phyloP scores from a whole-genome alignment of 2,329 filamentous ascomycete genomes.

The Sclerotinia borealis region DNA sequence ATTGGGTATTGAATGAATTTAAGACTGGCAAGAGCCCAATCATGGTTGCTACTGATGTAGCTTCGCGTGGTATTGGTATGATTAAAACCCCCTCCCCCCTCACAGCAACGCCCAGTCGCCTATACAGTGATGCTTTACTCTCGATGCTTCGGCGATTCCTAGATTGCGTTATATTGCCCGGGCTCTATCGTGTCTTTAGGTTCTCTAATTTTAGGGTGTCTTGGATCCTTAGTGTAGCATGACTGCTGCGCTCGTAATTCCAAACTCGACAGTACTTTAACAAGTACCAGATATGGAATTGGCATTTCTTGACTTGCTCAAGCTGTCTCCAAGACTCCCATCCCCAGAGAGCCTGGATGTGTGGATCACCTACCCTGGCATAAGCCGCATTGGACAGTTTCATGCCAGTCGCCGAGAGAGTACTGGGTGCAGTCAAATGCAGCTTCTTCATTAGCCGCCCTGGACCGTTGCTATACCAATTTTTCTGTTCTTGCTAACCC shows the following conservation, averaged over 20 bases:
- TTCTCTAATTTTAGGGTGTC: slow-evolving; percentile 73
- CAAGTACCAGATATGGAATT: slow-evolving; percentile 70
- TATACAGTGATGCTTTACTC: slow-evolving; percentile 75
- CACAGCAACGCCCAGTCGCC: slow-evolving; percentile 53
- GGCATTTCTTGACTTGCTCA: slow-evolving; percentile 74
- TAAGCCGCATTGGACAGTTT: slow-evolving; percentile 36
- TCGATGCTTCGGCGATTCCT: slow-evolving; percentile 81
- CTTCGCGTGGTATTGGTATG: slow-evolving; percentile 99
- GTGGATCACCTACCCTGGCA: slow-evolving; percentile 47
- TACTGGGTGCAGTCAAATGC: slow-evolving; percentile 35
- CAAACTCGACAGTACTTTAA: slow-evolving; percentile 59
- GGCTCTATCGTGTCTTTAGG: slow-evolving; percentile 77
- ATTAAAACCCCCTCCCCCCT: slow-evolving; percentile 54
- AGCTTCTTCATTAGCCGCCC: slow-evolving; percentile 37
- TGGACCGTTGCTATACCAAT: slow-evolving; percentile 56
- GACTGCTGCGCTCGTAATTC: slow-evolving; percentile 66
- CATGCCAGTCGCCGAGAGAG: slow-evolving; percentile 35
- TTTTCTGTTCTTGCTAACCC: slow-evolving; percentile 72
- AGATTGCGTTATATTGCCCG: slow-evolving; percentile 89
- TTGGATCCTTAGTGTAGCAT: slow-evolving; percentile 76
- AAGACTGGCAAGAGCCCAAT: slow-evolving; percentile 99
- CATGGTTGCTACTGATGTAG: slow-evolving; percentile 99
- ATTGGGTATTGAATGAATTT: slow-evolving; percentile 99
- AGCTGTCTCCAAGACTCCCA: slow-evolving; percentile 67
- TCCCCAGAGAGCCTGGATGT: slow-evolving; percentile 52